phyloP scores from a whole-genome alignment of 768 basidiomycete genomes.

The Boletus eberwhitei region DNA sequence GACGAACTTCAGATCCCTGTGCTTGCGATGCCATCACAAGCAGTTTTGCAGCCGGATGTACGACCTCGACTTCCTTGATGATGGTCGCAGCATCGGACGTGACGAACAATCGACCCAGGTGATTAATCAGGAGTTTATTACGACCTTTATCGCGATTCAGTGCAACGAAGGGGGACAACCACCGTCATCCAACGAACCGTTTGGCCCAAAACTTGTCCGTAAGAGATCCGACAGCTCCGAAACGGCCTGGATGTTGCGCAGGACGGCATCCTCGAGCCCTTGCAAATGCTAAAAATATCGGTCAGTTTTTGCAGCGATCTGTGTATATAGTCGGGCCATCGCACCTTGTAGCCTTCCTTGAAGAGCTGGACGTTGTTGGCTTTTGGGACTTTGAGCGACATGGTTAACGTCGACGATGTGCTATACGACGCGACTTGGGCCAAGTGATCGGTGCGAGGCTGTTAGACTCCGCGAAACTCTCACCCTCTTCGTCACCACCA shows the following conservation, averaged over 20 bases:
- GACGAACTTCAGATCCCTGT: conserved; percentile 85
- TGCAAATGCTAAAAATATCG: conserved; percentile 55
- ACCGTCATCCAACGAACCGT: conserved; percentile 55
- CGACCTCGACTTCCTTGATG: conserved; percentile 95
- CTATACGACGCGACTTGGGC: conserved; percentile 8
- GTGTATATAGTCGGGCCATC: not conserved
- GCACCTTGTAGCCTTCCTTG: conserved; percentile 95
- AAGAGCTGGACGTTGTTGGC: conserved; percentile 86
- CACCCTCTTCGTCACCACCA: not conserved
- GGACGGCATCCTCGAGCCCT: conserved; percentile 95
- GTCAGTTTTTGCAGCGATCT: conserved; percentile 6
- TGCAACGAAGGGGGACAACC: not conserved
- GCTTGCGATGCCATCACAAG: conserved; percentile 98
- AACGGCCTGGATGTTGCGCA: conserved; percentile 96
- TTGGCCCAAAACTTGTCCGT: conserved; percentile 93
- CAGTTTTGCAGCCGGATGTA: conserved; percentile 98
- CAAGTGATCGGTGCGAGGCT: not conserved
- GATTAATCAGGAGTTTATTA: conserved; percentile 98
- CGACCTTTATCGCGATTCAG: conserved; percentile 53
- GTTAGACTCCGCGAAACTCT: conserved; percentile 14
- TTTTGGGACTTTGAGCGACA: conserved; percentile 95
- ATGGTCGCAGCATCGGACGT: conserved; percentile 99
- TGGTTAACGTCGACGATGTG: conserved; percentile 32
- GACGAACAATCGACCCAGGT: conserved; percentile 91
- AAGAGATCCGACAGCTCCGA: conserved; percentile 92